Evolutionary conservation across 2,329 filamentous ascomycete genomes (phyloP).

Genomic region (Coleophoma crateriformis): DNA sequence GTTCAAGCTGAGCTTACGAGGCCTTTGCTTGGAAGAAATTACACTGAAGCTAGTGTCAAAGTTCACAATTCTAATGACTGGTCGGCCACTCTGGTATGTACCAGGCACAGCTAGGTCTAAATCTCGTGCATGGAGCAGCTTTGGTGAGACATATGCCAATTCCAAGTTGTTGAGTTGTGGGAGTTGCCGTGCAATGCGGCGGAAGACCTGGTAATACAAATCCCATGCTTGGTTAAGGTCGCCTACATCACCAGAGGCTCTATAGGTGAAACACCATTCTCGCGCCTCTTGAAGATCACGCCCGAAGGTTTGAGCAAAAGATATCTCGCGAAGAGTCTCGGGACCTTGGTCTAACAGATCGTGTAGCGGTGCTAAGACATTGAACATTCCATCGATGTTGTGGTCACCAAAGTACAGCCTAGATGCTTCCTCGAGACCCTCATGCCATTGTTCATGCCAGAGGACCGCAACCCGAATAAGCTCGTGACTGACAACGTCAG

Average conservation of each 20-base stretch:
- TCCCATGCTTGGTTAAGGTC: constrained; percentile 99
- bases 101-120: constrained; percentile 94
- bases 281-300: constrained; percentile 91
- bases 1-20: constrained; percentile 79
- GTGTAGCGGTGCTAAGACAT: constrained; percentile 82
- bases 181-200: constrained; percentile 87
- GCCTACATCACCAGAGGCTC: constrained; percentile 79
- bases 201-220: constrained; percentile 97
- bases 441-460: constrained; percentile 99
- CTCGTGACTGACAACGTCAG: constrained; percentile 91
- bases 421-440: constrained; percentile 93
- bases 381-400: constrained; percentile 97
- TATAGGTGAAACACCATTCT: constrained; percentile 93
- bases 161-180: constrained; percentile 90
- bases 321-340: constrained; percentile 91
- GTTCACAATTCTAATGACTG: constrained; percentile 77
- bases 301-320: constrained; percentile 95
- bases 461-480: constrained; percentile 94
- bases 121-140: constrained; percentile 77
- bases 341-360: constrained; percentile 86
- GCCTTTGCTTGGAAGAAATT: constrained; percentile 95
- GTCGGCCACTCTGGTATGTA: constrained; percentile 75
- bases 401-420: constrained; percentile 95
- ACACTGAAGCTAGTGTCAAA: constrained; percentile 89
- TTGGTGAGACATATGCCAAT: constrained; percentile 93